Evolutionary conservation across 2,329 filamentous ascomycete genomes (phyloP), one percentile per base, ranked within the genome.

Genomic region (Fusarium sp.): DNA sequence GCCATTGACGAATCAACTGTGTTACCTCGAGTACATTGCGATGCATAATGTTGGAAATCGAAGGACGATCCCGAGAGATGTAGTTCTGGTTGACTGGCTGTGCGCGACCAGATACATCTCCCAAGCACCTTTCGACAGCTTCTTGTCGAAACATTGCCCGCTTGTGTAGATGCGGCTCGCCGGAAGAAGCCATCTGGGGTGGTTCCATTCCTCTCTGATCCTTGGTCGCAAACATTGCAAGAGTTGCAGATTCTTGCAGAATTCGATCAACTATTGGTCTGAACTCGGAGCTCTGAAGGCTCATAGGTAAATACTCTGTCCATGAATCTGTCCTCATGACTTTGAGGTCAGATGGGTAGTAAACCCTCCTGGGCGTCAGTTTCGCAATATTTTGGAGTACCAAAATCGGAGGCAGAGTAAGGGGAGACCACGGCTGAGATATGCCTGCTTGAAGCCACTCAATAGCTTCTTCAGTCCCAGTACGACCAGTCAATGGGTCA

Each of bases 391-490:
- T 48, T 20, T 28, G 31, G 22, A 74, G 34, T 9, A 69, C 34
- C 2, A 2, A 7, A 22, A 71, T 26, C 7, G 68, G 50, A 24
- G 49, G 49, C 1, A 43, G 24, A 3, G 45, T 50, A 1, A 85
- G 52, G 2, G 81, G 77, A 0, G 62, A 71, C 84, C 85, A 87
- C 1, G 86, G 85, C 39, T 86, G 84, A 34, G 83, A 86, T 14
- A 78, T 77, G 0, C 84, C 87, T 0, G 87, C 87, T 17, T 77
- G 73, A 1, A 91, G 77, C 50, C 81, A 82, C 2, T 81, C 75
- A 0, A 90, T 63, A 0, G 87, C 84, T 72, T 91, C 88, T 71
- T 92, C 89, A 0, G 82, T 84, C 0, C 90, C 90, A 1, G 88
- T 91, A 0, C 84, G 81, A 0, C 82, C 79, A 0, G 89, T 91